A percentile compares a stretch with the other conserved stretches of the same genome.
Evolutionary conservation across 306 rosid species (phyloP).

Genomic region (Cicer arietinum): DNA sequence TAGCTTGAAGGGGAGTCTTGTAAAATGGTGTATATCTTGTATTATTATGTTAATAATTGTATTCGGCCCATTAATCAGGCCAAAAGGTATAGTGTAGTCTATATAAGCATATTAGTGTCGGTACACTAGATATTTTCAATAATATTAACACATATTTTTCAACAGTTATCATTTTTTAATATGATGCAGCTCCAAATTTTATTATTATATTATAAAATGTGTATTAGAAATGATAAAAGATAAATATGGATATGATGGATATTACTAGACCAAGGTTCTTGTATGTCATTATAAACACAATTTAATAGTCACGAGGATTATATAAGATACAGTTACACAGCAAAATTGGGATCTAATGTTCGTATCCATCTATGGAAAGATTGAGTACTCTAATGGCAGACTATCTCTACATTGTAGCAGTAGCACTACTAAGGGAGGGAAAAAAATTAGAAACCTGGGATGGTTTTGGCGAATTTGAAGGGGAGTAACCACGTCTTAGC

Average conservation of each 20-base stretch:
- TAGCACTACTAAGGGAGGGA: conserved; percentile 8
- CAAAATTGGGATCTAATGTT: conserved; percentile 5
- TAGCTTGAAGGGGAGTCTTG: no score
- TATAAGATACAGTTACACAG: conserved; percentile 37
- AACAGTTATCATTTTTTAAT: neutral
- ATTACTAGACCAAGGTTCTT: conserved; percentile 13
- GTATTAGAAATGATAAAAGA: neutral
- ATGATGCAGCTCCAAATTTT: conserved; percentile 20
- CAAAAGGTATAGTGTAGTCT: neutral
- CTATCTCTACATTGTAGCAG: conserved; percentile 23
- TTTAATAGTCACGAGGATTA: neutral
- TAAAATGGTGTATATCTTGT: neutral
- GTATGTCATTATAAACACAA: conserved; percentile 14
- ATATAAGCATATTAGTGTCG: neutral
- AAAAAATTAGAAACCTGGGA: conserved; percentile 63
- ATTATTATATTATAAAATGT: conserved; percentile 2
- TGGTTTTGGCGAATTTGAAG: conserved; percentile 79
- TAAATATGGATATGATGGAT: conserved; percentile 12
- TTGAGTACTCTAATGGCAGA: conserved; percentile 11
- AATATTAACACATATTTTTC: neutral
- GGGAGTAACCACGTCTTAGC: conserved; percentile 93
- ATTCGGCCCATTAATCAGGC: neutral
- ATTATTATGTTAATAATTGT: neutral
- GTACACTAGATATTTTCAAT: conserved; percentile 1
- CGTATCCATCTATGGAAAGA: conserved; percentile 8